A percentile compares a stretch with the other conserved stretches of the same genome.
phyloP scores from a whole-genome alignment of 768 basidiomycete genomes.

The Lactarius evosmus region DNA sequence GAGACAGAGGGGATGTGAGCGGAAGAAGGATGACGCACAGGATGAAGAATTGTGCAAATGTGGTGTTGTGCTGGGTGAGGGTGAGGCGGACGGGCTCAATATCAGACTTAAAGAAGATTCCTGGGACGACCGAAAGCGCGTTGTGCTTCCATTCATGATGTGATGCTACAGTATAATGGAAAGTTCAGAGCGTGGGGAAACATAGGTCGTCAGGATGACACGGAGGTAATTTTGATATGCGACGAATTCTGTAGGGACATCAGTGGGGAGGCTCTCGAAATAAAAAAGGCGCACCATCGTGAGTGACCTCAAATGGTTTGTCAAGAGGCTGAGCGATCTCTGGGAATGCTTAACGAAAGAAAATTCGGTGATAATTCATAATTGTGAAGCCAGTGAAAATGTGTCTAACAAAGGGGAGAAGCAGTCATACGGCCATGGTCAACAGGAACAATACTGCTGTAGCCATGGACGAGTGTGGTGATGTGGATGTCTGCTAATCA shows the following conservation, averaged over 20 bases:
- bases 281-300: slow-evolving; percentile 52
- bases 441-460: slow-evolving; percentile 81
- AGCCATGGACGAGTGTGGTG: slow-evolving; percentile 93
- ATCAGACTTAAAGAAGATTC: slow-evolving; percentile 98
- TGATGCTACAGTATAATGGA: slow-evolving; percentile 87
- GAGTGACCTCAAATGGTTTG: slow-evolving; percentile 73
- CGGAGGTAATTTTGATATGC: slow-evolving; percentile 94
- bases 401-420: neutral
- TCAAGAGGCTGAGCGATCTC: slow-evolving; percentile 94
- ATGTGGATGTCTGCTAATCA: slow-evolving; percentile 81
- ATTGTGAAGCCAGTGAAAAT: slow-evolving; percentile 41
- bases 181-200: slow-evolving; percentile 67
- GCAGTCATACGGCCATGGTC: slow-evolving; percentile 70
- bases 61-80: slow-evolving; percentile 86
- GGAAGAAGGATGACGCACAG: slow-evolving; percentile 38
- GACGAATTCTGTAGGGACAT: slow-evolving; percentile 58
- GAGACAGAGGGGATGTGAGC: too few relatives aligned
- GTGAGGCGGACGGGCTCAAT: slow-evolving; percentile 85
- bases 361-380: slow-evolving; percentile 98
- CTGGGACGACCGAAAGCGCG: slow-evolving; percentile 79
- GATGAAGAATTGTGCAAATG: slow-evolving; percentile 77
- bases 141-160: slow-evolving; percentile 78
- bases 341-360: slow-evolving; percentile 97
- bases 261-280: slow-evolving; percentile 6
- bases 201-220: slow-evolving; percentile 93